Conservation (phyloP, 2,329 filamentous ascomycete species). For the Neonectria hederae region DNA sequence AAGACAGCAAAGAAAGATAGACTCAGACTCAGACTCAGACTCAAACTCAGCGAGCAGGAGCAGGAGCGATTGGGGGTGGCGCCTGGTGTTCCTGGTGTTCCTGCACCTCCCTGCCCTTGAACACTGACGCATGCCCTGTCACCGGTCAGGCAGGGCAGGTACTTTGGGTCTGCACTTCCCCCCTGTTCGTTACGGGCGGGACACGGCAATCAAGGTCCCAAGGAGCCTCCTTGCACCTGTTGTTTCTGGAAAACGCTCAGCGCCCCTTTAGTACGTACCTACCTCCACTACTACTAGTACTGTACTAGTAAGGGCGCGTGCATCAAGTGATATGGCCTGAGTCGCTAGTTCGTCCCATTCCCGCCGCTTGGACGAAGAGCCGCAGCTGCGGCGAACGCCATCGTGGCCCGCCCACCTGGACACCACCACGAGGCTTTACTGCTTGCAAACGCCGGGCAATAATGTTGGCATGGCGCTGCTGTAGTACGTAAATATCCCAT, state of each 20-base stretch:
- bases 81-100: slow-evolving; percentile 24
- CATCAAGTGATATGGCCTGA: slow-evolving; percentile 19
- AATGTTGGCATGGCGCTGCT: background rate
- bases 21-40: background rate
- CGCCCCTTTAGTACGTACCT: slow-evolving; percentile 8
- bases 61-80: slow-evolving; percentile 23
- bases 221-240: slow-evolving; percentile 18
- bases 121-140: background rate
- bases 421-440: background rate
- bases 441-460: background rate
- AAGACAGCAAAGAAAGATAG: slow-evolving; percentile 2
- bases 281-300: no score
- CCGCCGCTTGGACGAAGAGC: slow-evolving; percentile 14
- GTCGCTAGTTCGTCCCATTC: slow-evolving; percentile 25
- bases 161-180: slow-evolving; percentile 9
- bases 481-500: slow-evolving; percentile 3
- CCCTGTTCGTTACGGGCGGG: background rate
- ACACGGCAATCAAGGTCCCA: background rate
- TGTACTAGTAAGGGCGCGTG: slow-evolving; percentile 11
- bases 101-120: slow-evolving; percentile 16
- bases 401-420: slow-evolving; percentile 2
- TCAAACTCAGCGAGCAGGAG: slow-evolving; percentile 1
- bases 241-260: slow-evolving; percentile 32
- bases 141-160: background rate
- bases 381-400: slow-evolving; percentile 18